Evolutionary conservation across 2,329 filamentous ascomycete genomes (phyloP).

Genomic region (Tolypocladium nubicola): DNA sequence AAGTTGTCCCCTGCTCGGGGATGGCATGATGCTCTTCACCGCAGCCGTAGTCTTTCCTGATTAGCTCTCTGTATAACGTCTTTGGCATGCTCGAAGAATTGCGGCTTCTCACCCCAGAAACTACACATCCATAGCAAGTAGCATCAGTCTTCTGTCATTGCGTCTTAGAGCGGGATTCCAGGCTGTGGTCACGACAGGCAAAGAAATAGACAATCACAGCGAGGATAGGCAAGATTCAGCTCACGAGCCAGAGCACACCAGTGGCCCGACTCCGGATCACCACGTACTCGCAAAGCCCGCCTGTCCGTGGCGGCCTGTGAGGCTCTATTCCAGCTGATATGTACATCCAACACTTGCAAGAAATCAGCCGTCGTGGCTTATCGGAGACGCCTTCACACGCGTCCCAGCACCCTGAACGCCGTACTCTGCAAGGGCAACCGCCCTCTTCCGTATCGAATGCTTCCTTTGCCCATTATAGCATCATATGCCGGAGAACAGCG

Average conservation of each 20-base stretch:
- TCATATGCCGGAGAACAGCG: background rate
- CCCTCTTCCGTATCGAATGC: background rate
- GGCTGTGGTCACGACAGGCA: background rate
- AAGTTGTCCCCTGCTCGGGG: too few relatives aligned
- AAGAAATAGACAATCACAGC: background rate
- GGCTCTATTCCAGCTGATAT: background rate
- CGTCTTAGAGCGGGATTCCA: too few relatives aligned
- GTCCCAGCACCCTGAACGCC: conserved; percentile 4
- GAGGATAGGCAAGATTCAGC: background rate
- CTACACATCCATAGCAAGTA: too few relatives aligned
- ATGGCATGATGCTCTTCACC: too few relatives aligned
- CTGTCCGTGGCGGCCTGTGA: background rate
- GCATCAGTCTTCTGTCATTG: too few relatives aligned
- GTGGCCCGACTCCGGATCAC: background rate
- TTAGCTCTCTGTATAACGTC: too few relatives aligned
- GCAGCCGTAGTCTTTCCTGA: too few relatives aligned
- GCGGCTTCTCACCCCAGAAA: too few relatives aligned
- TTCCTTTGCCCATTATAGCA: background rate
- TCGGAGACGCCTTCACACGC: background rate
- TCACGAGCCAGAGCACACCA: background rate
- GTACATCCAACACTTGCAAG: conserved; percentile 1
- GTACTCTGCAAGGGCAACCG: background rate
- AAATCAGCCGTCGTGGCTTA: background rate
- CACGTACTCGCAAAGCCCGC: background rate
- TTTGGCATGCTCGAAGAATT: too few relatives aligned